Evolutionary conservation across 306 rosid genomes (phyloP).

Genomic region (Betula pendula): DNA sequence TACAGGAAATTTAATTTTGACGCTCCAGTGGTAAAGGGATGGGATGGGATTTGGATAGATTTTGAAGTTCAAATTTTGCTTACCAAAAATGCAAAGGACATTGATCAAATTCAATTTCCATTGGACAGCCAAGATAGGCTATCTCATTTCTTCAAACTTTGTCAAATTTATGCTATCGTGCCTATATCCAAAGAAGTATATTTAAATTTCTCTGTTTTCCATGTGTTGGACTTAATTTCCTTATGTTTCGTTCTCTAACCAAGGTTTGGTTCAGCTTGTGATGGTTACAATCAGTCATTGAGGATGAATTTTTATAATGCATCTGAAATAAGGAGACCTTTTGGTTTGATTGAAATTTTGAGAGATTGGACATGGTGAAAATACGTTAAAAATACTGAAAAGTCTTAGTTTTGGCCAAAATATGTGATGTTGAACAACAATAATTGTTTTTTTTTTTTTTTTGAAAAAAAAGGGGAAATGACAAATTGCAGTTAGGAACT

Average conservation of each 20-base stretch:
- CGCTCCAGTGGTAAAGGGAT: not conserved
- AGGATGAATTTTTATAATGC: not conserved
- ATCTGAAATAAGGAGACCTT: no score
- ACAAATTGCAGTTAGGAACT: not conserved
- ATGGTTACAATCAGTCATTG: not conserved
- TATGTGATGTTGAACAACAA: not conserved
- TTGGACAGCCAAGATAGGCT: not conserved
- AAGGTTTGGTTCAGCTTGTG: slow-evolving; percentile 2
- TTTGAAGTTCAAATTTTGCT: not conserved
- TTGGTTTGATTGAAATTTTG: not conserved
- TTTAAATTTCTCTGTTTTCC: not conserved
- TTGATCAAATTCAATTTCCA: not conserved
- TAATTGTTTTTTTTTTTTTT: no score
- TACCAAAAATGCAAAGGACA: not conserved
- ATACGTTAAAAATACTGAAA: no score
- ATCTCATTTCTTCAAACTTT: not conserved
- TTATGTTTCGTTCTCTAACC: not conserved
- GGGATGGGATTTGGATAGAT: not conserved
- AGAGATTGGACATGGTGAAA: not conserved
- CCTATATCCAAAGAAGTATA: not conserved
- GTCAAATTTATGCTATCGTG: not conserved
- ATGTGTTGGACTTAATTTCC: not conserved
- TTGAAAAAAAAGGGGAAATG: not conserved
- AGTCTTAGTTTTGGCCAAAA: not conserved
- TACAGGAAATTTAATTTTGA: not conserved